Conservation (phyloP, 2,329 filamentous ascomycete genomes). For the Domatiomyces catenatus region DNA sequence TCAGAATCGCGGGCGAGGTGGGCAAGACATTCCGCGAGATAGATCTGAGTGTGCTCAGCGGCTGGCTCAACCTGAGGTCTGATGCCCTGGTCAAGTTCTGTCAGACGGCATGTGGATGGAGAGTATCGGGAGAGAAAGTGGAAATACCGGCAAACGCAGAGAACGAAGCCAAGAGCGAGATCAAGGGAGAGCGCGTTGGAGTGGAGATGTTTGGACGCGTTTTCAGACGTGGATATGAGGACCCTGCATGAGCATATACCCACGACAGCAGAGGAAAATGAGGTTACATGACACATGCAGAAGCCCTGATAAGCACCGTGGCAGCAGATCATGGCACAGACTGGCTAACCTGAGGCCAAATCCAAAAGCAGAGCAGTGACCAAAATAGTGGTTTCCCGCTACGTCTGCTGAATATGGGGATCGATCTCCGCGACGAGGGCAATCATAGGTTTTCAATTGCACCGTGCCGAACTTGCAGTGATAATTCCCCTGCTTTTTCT, state of each 20-base stretch:
- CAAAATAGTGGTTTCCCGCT: neutral
- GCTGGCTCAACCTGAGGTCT: conserved; percentile 56
- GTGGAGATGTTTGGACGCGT: conserved; percentile 43
- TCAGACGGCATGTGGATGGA: conserved; percentile 74
- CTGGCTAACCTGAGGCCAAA: neutral
- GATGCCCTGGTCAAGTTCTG: conserved; percentile 62
- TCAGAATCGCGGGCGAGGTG: conserved; percentile 76
- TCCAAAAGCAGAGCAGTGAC: neutral
- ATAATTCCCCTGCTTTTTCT: neutral
- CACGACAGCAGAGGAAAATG: neutral
- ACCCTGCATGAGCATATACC: conserved; percentile 40
- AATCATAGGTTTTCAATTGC: neutral
- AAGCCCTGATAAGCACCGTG: neutral
- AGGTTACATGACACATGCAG: neutral
- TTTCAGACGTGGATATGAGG: conserved; percentile 73
- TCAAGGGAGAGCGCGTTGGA: conserved; percentile 84
- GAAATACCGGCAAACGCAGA: conserved; percentile 84
- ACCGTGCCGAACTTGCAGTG: neutral
- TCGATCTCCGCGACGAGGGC: neutral
- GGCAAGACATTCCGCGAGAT: conserved; percentile 67
- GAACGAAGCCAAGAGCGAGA: conserved; percentile 90
- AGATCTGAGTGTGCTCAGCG: conserved; percentile 50
- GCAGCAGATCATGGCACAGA: neutral
- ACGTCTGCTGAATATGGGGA: neutral
- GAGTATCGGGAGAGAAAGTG: conserved; percentile 50